Percentiles rank a stretch among this genome's conserved stretches.
These are phyloP conservation scores for Saccharomycodes ludwigii DNA, from an alignment of 805 yeast species.

Conservation along the genomic window DNA sequence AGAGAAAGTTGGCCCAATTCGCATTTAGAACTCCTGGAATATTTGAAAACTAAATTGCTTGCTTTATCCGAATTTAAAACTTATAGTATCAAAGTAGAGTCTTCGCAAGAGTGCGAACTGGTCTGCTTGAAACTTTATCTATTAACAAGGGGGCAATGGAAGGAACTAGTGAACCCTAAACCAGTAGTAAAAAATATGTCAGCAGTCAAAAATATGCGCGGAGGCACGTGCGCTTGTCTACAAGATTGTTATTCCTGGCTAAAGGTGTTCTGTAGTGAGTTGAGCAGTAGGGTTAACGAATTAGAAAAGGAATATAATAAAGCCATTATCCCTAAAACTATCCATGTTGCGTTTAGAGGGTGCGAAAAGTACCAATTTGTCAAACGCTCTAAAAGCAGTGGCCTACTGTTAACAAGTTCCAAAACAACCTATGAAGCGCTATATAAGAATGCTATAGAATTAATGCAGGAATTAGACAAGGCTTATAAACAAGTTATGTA, in stretches of 20 bases:
- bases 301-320: constrained; percentile 44
- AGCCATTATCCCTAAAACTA: constrained; percentile 34
- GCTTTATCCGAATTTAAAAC: constrained; percentile 3
- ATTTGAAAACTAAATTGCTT: constrained; percentile 8
- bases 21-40: constrained; percentile 22
- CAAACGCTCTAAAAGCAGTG: constrained; percentile 27
- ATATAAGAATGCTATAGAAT: constrained; percentile 23
- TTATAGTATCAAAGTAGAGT: constrained; percentile 21
- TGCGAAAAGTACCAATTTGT: constrained; percentile 9
- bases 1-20: constrained; percentile 33
- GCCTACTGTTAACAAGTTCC: constrained; percentile 11
- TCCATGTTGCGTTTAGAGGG: constrained; percentile 28
- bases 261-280: constrained; percentile 69
- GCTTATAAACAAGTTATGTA: constrained; percentile 24
- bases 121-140: constrained; percentile 45
- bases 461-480: constrained; percentile 30
- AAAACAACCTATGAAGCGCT: constrained; percentile 15
- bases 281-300: constrained; percentile 59
- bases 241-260: constrained; percentile 68
- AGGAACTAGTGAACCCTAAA: constrained; percentile 42
- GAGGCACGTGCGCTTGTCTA: constrained; percentile 35
- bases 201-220: constrained; percentile 70
- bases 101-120: constrained; percentile 33
- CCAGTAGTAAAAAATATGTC: constrained; percentile 75
- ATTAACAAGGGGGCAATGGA: constrained; percentile 51